A percentile compares a stretch with the other conserved stretches of the same genome.
Conservation (phyloP, 495 filamentous ascomycete genomes). For the Extremus antarcticus region DNA sequence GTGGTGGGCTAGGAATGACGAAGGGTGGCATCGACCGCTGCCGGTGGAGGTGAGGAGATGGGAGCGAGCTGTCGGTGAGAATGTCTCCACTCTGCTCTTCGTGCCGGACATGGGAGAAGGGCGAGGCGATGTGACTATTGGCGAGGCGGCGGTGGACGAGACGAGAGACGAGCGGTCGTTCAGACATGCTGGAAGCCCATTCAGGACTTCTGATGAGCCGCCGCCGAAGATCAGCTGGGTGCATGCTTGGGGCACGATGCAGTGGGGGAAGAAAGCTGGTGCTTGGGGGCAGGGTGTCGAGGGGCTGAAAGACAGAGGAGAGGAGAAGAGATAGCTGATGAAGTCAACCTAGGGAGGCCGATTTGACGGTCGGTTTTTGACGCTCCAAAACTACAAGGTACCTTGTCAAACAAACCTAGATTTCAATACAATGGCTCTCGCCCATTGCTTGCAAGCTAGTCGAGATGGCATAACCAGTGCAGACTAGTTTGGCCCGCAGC, state of each 20-base stretch:
- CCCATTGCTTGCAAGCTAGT: too few relatives aligned
- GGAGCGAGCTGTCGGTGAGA: constrained; percentile 34
- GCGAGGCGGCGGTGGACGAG: constrained; percentile 31
- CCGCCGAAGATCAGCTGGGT: constrained; percentile 38
- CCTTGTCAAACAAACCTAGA: too few relatives aligned
- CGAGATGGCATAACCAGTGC: too few relatives aligned
- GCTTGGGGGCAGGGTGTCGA: constrained; percentile 41
- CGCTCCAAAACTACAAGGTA: too few relatives aligned
- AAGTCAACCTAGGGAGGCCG: too few relatives aligned
- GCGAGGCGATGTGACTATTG: constrained; percentile 26
- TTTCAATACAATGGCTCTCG: too few relatives aligned
- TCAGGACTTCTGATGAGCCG: constrained; percentile 33
- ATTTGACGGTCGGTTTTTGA: too few relatives aligned
- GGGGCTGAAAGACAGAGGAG: constrained; percentile 28
- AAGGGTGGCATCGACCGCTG: constrained; percentile 56
- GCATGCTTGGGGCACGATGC: constrained; percentile 44
- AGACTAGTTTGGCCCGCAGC: too few relatives aligned
- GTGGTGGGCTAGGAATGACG: constrained; percentile 48
- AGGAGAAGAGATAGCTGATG: not conserved
- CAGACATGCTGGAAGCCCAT: constrained; percentile 29
- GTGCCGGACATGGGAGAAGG: not conserved
- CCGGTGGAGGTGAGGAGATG: constrained; percentile 45
- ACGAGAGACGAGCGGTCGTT: constrained; percentile 17
- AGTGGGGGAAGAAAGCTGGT: constrained; percentile 44
- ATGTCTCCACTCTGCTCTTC: not conserved